Percentiles rank a stretch among this genome's conserved stretches.
Conservation (phyloP, 768 basidiomycete species). For the Mycena filopes region DNA sequence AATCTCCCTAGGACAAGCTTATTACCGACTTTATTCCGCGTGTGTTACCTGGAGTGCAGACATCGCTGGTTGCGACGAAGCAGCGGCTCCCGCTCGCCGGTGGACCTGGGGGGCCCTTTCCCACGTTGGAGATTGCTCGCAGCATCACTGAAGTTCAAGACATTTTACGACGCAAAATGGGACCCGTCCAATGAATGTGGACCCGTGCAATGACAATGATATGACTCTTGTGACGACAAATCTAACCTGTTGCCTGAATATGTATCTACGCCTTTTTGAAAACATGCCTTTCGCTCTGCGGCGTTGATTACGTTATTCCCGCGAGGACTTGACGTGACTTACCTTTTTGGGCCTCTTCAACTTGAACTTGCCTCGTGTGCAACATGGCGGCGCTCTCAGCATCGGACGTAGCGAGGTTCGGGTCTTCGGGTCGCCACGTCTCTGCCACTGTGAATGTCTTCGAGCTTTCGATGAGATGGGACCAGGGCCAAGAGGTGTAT, state of each 20-base stretch:
- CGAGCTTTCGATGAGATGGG: not conserved
- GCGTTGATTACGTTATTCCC: too few species aligned
- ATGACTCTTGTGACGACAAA: conserved; percentile 15
- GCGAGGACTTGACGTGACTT: too few species aligned
- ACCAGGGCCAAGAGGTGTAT: not conserved
- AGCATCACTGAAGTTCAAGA: conserved; percentile 83
- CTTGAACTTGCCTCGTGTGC: too few species aligned
- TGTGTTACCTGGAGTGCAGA: conserved; percentile 83
- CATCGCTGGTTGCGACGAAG: conserved; percentile 80
- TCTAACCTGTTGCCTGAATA: conserved; percentile 10
- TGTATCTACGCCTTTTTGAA: conserved; percentile 23
- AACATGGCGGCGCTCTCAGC: too few species aligned
- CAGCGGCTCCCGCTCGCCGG: conserved; percentile 81
- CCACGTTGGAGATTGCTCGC: conserved; percentile 73
- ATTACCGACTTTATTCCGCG: conserved; percentile 86
- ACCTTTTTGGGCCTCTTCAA: too few species aligned
- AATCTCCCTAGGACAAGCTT: conserved; percentile 70
- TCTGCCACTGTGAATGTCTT: conserved; percentile 1
- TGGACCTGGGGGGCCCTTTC: conserved; percentile 79
- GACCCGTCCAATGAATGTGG: conserved; percentile 37
- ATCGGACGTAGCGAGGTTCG: too few species aligned
- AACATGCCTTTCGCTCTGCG: conserved; percentile 3
- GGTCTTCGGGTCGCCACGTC: too few species aligned
- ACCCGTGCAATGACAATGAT: conserved; percentile 35
- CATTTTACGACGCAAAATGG: conserved; percentile 63